phyloP scores from a whole-genome alignment of 2,329 filamentous ascomycete genomes.

The Clonostachys chloroleuca region DNA sequence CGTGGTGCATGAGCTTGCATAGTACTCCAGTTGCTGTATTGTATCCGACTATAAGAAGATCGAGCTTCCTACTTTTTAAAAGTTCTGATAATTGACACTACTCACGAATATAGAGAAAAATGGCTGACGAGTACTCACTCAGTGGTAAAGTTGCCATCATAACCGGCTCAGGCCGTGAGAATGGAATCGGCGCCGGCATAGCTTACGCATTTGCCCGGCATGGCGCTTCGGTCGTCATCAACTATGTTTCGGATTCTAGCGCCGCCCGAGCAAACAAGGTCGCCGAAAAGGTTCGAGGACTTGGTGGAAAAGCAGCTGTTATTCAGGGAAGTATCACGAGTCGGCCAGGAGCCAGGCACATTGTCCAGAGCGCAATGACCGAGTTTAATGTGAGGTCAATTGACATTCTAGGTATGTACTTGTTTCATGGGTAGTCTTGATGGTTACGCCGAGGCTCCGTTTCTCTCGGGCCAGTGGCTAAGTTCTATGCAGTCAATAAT shows the following conservation, averaged over 20 bases:
- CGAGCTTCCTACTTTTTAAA: no score
- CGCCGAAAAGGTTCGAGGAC: constrained; percentile 6
- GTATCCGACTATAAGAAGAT: no score
- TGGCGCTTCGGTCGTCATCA: constrained; percentile 31
- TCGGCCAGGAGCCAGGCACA: constrained; percentile 17
- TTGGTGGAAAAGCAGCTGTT: constrained; percentile 19
- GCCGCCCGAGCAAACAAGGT: constrained; percentile 20
- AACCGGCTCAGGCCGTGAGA: constrained; percentile 37
- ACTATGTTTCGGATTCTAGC: constrained; percentile 29
- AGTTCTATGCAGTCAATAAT: constrained; percentile 27
- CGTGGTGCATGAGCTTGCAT: no score
- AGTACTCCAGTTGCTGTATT: no score
- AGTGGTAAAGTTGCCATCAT: constrained; percentile 35
- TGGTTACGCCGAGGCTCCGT: no score
- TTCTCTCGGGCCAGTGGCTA: no score
- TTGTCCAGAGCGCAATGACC: constrained; percentile 26
- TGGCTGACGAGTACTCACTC: constrained; percentile 10
- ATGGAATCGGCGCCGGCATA: constrained; percentile 37
- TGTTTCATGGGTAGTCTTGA: no score
- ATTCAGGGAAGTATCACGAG: constrained; percentile 25
- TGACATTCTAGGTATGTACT: constrained; percentile 29
- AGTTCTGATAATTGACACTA: no score
- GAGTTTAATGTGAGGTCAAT: constrained; percentile 25
- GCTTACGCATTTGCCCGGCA: constrained; percentile 31
- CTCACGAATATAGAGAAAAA: no score